A percentile compares a stretch with the other conserved stretches of the same genome.
These are phyloP conservation scores for Viola pubescens DNA, from an alignment of 441 rosid species.

Conservation along the genomic window DNA sequence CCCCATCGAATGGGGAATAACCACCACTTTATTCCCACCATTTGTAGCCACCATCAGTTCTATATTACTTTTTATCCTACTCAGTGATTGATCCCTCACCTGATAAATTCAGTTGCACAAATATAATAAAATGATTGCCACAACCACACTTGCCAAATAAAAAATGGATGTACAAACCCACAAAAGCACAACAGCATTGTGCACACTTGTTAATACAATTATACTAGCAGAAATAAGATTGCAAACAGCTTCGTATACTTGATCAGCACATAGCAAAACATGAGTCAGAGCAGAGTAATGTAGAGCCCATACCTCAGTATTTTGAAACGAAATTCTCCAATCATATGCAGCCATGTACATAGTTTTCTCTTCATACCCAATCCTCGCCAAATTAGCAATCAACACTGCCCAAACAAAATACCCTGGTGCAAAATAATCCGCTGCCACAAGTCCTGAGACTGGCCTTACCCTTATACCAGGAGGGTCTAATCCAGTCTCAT, in stretches of 20 bases:
- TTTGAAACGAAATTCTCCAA: slow-evolving; percentile 76
- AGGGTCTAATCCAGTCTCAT: slow-evolving; percentile 67
- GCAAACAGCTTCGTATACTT: no score
- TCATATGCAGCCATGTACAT: slow-evolving; percentile 73
- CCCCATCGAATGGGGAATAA: slow-evolving; percentile 62
- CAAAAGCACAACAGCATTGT: no score
- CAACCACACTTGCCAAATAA: no score
- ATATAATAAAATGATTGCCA: neutral
- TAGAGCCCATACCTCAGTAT: slow-evolving; percentile 45
- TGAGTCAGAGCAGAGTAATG: no score
- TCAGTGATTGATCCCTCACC: slow-evolving; percentile 47
- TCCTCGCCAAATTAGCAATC: slow-evolving; percentile 55
- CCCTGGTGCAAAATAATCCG: slow-evolving; percentile 49
- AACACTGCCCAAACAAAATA: slow-evolving; percentile 65
- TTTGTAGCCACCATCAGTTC: slow-evolving; percentile 45
- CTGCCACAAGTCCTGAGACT: slow-evolving; percentile 44
- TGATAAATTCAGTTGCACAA: slow-evolving; percentile 19
- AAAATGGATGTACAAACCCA: no score
- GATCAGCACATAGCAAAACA: no score
- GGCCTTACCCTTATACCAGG: slow-evolving; percentile 52
- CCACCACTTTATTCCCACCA: slow-evolving; percentile 43
- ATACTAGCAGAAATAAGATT: no score
- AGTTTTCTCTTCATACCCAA: slow-evolving; percentile 66
- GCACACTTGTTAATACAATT: no score
- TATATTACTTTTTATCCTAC: slow-evolving; percentile 50